Evolutionary conservation across 208 protist species (phyloP), one percentile per base, ranked within the genome.

Genomic region (Blechomonas ayalai): DNA sequence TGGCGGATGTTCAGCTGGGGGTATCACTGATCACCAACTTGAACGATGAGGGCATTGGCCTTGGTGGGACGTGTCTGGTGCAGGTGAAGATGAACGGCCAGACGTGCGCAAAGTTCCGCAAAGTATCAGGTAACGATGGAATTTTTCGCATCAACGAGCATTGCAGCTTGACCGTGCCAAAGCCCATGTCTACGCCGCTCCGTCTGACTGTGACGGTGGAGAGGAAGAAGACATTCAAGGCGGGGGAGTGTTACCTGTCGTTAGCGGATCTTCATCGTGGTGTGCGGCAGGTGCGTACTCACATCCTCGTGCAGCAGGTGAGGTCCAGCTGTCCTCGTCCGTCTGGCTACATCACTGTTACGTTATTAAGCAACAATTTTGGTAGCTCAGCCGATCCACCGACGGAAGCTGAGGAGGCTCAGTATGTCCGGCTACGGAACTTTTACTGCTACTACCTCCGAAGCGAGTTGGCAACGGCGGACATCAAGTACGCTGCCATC

Each of bases 391-490:
- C 73, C 19, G 9, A 16, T 22, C 16, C 16, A 19, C 16, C 16
- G 15, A 66, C 55, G 2, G 51, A 55, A 33, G 52, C 53, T 28
- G 67, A 75, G 18, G 65, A 75, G 32, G 33, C 26, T 36, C 51
- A 61, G 34, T 83, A 82, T 45, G 41, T 44, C 3, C 68, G 80
- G 8, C 39, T 92, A 47, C 49, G 63, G 29, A 44, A 69, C 40
- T 90, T 72, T 58, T 86, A 73, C 52, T 77, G 67, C 47, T 88
- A 80, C 53, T 90, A 92, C 57, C 27, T 77, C 9, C 76, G 58
- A 2, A 42, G 42, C 1, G 66, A 85, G 48, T 52, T 92, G 23
- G 65, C 64, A 22, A 67, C 51, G 46, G 70, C 73, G 26, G 69
- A 83, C 29, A 57, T 90, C 23, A 65, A 64, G 35, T 89, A 74